Conservation (phyloP, 371 early-diverging fungal genomes). For the Caulochytrium protostelioides region DNA sequence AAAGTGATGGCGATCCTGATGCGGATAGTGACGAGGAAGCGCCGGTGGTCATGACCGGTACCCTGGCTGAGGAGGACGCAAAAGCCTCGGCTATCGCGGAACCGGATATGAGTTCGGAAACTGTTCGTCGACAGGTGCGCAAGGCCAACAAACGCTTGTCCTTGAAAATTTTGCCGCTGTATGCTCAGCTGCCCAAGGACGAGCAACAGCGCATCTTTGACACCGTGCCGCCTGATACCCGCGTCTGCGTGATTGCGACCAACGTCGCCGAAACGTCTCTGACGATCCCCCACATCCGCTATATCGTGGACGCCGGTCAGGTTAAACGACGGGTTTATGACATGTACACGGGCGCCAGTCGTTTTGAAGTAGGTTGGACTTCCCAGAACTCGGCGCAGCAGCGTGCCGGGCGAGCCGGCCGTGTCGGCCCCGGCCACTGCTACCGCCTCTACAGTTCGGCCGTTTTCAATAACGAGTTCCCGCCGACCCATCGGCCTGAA, state of each 20-base stretch:
- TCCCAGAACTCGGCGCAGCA: constrained; percentile 89
- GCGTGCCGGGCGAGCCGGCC: constrained; percentile 96
- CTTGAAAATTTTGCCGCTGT: constrained; percentile 71
- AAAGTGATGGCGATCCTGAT: no score
- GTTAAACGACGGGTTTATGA: constrained; percentile 67
- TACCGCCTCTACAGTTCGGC: constrained; percentile 90
- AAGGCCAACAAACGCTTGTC: constrained; percentile 8
- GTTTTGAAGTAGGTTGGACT: constrained; percentile 73
- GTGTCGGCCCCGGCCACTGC: constrained; percentile 91
- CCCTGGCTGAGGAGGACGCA: constrained; percentile 31
- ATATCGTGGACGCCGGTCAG: constrained; percentile 94
- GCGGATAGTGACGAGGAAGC: constrained; percentile 17
- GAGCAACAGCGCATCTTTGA: constrained; percentile 77
- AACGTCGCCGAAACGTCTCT: constrained; percentile 98
- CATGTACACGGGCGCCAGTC: constrained; percentile 57
- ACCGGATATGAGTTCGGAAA: background rate
- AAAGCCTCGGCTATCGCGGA: constrained; percentile 13
- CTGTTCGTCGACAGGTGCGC: background rate
- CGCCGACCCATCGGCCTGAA: constrained; percentile 71
- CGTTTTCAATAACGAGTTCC: constrained; percentile 78
- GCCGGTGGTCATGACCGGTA: constrained; percentile 1
- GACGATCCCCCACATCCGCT: constrained; percentile 91
- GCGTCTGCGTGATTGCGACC: constrained; percentile 89
- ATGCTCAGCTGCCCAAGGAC: constrained; percentile 70
- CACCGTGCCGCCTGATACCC: constrained; percentile 62